Evolutionary conservation across 2,329 filamentous ascomycete species (phyloP).

Genomic region (Pseudogymnoascus sp.): DNA sequence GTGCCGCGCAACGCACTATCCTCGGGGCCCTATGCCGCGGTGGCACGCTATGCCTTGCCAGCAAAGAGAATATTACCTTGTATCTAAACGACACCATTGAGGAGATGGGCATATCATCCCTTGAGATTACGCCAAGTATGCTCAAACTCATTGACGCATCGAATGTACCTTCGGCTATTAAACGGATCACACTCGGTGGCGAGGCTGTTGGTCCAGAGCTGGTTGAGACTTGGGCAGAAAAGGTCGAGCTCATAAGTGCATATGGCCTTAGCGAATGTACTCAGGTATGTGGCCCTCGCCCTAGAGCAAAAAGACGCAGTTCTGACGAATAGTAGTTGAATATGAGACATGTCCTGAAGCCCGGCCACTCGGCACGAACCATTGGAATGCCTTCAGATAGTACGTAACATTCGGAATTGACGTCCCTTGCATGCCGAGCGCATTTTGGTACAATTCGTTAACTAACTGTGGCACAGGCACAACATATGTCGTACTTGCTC

Average conservation of each 20-base stretch:
- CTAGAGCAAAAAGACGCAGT: constrained; percentile 35
- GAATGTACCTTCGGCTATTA: constrained; percentile 60
- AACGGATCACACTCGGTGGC: constrained; percentile 71
- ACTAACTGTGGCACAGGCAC: constrained; percentile 63
- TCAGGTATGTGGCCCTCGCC: constrained; percentile 41
- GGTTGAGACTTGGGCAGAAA: constrained; percentile 30
- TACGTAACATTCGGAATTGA: constrained; percentile 73
- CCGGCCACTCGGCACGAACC: not conserved
- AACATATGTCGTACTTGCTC: constrained; percentile 52
- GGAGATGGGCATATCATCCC: constrained; percentile 42
- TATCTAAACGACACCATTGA: constrained; percentile 60
- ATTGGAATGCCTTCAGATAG: constrained; percentile 8
- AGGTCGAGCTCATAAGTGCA: constrained; percentile 31
- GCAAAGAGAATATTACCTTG: constrained; percentile 58
- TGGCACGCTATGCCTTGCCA: constrained; percentile 50
- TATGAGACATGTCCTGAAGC: not conserved
- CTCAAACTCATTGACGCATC: constrained; percentile 79
- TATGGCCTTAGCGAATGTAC: constrained; percentile 89
- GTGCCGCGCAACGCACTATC: constrained; percentile 2
- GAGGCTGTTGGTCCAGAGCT: constrained; percentile 63
- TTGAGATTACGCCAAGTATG: constrained; percentile 37
- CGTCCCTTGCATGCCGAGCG: constrained; percentile 84
- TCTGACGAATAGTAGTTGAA: not conserved
- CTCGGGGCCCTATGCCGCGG: constrained; percentile 6
- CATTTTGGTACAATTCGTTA: constrained; percentile 52